Percentiles rank a stretch among this genome's conserved stretches.
These are phyloP conservation scores for Psidium friedrichsthalianum DNA, from an alignment of 345 rosid genomes.

Conservation along the genomic window DNA sequence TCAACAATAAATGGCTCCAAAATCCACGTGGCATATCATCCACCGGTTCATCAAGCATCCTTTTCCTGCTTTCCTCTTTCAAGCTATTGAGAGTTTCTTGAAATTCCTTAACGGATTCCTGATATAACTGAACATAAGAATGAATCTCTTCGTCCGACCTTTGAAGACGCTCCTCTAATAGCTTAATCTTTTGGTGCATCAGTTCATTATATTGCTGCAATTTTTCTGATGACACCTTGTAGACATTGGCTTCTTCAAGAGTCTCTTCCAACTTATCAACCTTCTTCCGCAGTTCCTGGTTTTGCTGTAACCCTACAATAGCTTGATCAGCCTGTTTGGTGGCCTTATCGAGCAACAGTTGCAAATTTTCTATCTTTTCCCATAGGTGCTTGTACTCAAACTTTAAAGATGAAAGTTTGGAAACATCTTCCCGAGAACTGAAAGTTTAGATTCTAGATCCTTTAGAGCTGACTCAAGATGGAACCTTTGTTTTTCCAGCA, in stretches of 20 bases:
- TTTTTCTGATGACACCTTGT: constrained; percentile 67
- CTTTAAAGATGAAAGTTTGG: constrained; percentile 53
- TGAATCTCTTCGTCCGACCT: constrained; percentile 83
- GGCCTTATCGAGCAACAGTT: constrained; percentile 52
- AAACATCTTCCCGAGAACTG: constrained; percentile 60
- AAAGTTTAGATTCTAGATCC: constrained; percentile 62
- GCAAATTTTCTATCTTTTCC: constrained; percentile 63
- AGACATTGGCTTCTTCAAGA: constrained; percentile 59
- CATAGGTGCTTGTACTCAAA: constrained; percentile 61
- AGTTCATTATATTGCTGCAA: constrained; percentile 68
- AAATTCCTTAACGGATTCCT: constrained; percentile 75
- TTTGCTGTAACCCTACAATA: constrained; percentile 62
- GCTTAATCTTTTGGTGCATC: constrained; percentile 73
- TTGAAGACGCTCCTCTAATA: constrained; percentile 73
- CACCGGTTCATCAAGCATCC: constrained; percentile 46
- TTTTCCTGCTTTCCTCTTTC: constrained; percentile 70
- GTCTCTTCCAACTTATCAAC: constrained; percentile 78
- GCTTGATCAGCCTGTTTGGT: constrained; percentile 86
- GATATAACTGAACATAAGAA: constrained; percentile 66
- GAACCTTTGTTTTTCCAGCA: constrained; percentile 55
- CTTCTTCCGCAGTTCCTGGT: constrained; percentile 64
- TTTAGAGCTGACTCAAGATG: constrained; percentile 55
- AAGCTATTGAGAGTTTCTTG: constrained; percentile 70
- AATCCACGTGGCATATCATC: constrained; percentile 82
- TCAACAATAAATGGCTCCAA: constrained; percentile 82